These are phyloP conservation scores for Aureobasidium musti DNA, from an alignment of 2,329 filamentous ascomycete species.

Conservation along the genomic window DNA sequence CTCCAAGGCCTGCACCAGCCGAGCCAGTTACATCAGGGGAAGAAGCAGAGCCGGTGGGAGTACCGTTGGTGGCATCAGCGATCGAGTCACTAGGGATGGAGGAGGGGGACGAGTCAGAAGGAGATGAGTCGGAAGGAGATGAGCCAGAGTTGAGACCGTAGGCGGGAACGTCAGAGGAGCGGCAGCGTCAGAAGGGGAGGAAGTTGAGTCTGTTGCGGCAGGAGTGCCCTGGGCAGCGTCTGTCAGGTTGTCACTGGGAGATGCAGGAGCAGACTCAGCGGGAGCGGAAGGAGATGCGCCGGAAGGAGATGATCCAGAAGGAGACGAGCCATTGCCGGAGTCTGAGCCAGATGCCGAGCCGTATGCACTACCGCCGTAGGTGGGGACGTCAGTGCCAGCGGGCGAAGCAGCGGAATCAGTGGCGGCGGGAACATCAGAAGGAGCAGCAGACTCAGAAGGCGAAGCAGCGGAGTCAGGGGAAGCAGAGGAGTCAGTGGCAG, in stretches of 20 bases:
- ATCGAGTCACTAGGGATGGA: conserved; percentile 29
- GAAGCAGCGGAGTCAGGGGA: neutral
- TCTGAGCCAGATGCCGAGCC: neutral
- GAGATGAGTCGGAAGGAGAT: conserved; percentile 13
- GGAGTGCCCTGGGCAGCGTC: conserved; percentile 7
- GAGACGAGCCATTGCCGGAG: conserved; percentile 24
- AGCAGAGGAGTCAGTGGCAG: neutral
- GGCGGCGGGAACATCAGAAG: neutral
- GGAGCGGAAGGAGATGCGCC: conserved; percentile 7
- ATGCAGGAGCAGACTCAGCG: conserved; percentile 17
- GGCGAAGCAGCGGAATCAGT: neutral
- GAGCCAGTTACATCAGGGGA: conserved; percentile 40
- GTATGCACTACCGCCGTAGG: conserved; percentile 8
- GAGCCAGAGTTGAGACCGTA: conserved; percentile 2
- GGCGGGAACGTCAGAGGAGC: neutral
- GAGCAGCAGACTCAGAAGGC: neutral
- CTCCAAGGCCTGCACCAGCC: neutral
- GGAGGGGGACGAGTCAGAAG: conserved; percentile 8
- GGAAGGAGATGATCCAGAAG: conserved; percentile 26
- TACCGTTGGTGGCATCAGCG: conserved; percentile 48
- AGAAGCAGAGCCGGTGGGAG: conserved; percentile 43
- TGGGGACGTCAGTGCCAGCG: neutral
- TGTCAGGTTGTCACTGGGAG: neutral
- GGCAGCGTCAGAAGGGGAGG: neutral
- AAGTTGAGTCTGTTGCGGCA: neutral